Percentiles rank a stretch among this genome's conserved stretches.
Conservation (phyloP, 495 filamentous ascomycete species). For the Rusavskia elegans region DNA sequence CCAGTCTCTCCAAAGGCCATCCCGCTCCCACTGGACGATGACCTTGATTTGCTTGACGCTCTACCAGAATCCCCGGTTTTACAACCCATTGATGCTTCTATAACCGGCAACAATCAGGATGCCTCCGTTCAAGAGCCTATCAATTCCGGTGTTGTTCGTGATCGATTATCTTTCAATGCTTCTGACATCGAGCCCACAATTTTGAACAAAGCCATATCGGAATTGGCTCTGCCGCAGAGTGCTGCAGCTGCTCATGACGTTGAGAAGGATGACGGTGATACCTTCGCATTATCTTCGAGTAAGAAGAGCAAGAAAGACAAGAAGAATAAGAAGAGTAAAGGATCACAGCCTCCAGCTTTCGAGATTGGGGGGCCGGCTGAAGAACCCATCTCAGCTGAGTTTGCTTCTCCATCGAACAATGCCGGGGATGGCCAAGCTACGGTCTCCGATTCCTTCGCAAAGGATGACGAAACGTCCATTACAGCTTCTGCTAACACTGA, state of each 20-base stretch:
- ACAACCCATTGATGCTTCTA: not conserved
- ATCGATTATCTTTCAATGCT: not conserved
- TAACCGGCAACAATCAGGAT: too few species aligned
- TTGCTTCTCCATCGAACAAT: too few species aligned
- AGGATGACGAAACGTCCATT: not conserved
- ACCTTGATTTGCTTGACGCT: not conserved
- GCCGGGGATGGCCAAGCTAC: too few species aligned
- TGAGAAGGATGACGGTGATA: too few species aligned
- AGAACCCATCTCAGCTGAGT: too few species aligned
- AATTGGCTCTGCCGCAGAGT: not conserved
- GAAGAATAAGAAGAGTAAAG: too few species aligned
- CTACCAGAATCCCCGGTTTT: not conserved
- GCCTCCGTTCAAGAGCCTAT: not conserved
- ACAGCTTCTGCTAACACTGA: not conserved
- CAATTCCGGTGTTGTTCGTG: not conserved
- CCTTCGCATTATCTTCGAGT: too few species aligned
- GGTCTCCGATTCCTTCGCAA: too few species aligned
- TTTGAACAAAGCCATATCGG: not conserved
- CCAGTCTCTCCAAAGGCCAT: not conserved
- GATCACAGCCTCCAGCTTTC: too few species aligned
- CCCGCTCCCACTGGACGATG: not conserved
- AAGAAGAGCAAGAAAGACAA: too few species aligned
- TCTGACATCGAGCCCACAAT: not conserved
- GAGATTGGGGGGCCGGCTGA: too few species aligned
- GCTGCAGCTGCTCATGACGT: not conserved